These are phyloP conservation scores for Lepidium didymum DNA, from an alignment of 345 rosid species.

Conservation along the genomic window DNA sequence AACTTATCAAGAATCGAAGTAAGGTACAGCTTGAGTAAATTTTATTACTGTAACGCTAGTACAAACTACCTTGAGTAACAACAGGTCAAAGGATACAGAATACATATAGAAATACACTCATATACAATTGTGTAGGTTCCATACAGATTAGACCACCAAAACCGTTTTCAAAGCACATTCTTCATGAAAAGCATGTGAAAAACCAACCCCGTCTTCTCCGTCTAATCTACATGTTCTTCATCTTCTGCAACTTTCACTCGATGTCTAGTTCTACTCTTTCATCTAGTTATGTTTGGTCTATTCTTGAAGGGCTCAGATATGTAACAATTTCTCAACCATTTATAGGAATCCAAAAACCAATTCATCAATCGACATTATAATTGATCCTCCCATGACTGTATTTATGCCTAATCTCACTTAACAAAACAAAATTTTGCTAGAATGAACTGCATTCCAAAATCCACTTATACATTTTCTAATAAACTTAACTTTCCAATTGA, in stretches of 20 bases:
- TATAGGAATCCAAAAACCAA: not conserved
- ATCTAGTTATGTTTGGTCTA: not conserved
- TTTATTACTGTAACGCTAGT: not conserved
- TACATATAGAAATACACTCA: not conserved
- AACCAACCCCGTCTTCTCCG: not conserved
- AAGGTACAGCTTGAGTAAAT: not conserved
- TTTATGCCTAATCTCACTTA: not conserved
- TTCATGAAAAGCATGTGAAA: not conserved
- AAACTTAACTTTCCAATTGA: not conserved
- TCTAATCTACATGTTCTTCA: not conserved
- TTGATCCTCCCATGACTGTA: not conserved
- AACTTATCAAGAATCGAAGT: not conserved
- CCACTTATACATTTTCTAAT: not conserved
- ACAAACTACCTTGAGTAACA: not conserved
- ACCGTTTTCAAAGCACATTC: not conserved
- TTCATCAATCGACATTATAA: not conserved
- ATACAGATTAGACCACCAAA: not conserved
- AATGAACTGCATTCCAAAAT: not conserved
- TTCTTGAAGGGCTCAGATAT: not conserved
- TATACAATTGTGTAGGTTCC: not conserved
- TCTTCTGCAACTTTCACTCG: not conserved
- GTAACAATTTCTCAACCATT: not conserved
- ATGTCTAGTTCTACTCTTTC: not conserved
- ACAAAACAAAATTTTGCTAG: not conserved
- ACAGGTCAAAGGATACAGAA: not conserved